Conservation (phyloP, 192 early-diverging fungal species). For the Entomortierella beljakovae region DNA sequence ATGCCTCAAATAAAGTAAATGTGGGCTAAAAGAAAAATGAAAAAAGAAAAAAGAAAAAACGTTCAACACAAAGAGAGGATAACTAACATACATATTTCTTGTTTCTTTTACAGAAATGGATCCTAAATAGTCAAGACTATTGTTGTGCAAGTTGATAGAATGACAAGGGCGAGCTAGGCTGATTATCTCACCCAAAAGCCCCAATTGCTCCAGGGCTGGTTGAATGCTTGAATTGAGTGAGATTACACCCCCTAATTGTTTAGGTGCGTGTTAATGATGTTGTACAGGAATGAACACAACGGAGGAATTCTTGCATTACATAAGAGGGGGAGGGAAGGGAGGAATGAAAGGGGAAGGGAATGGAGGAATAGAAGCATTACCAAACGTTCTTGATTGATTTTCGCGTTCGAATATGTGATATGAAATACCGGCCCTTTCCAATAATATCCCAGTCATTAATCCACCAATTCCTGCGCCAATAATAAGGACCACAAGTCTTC, state of each 20-base stretch:
- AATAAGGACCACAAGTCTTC: slow-evolving; percentile 2
- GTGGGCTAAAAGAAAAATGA: not conserved
- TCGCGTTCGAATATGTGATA: slow-evolving; percentile 12
- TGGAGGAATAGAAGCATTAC: slow-evolving; percentile 1
- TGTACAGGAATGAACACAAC: too few relatives aligned
- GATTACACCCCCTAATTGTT: not conserved
- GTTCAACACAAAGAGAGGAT: not conserved
- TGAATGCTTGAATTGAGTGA: not conserved
- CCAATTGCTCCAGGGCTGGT: slow-evolving; percentile 22
- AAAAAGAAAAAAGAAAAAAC: not conserved
- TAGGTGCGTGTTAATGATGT: too few relatives aligned
- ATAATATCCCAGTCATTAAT: not conserved
- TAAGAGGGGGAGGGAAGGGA: too few relatives aligned
- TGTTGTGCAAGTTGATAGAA: not conserved
- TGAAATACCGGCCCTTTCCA: slow-evolving; percentile 1
- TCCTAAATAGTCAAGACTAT: slow-evolving; percentile 7
- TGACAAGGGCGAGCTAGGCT: slow-evolving; percentile 1
- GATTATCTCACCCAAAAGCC: slow-evolving; percentile 11
- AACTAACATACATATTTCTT: slow-evolving; percentile 11
- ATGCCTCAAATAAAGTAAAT: not conserved
- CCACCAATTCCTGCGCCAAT: slow-evolving; percentile 5
- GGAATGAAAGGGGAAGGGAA: too few relatives aligned
- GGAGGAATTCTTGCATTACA: too few relatives aligned
- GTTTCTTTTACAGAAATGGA: not conserved
- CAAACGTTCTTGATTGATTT: not conserved